Evolutionary conservation across 805 yeast genomes (phyloP), one percentile per base, ranked within the genome.

Genomic region (Starmerella vaccinii): DNA sequence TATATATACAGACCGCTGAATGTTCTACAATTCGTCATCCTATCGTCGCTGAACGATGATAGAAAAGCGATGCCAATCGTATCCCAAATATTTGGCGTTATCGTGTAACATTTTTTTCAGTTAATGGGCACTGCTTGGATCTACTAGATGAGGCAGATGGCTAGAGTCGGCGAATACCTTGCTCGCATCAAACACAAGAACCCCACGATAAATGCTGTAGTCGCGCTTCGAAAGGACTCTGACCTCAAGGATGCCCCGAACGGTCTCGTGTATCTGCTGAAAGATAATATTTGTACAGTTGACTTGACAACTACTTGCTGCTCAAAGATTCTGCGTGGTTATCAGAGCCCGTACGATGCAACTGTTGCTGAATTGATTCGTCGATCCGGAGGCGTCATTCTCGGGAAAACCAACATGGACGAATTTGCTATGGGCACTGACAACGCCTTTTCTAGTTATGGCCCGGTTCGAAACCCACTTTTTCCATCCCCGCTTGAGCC

Each of bases 401-500:
- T 81, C 1, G 98, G 96, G 0, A 92, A 90, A 65, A 76, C 94
- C 2, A 92, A 90, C 59, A 71, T 92, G 77, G 99, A 92, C 68
- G 97, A 92, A 68, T 92, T 92, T 69, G 99, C 95, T 2, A 92
- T 92, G 98, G 99, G 98, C 10, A 65, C 67, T 16, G 64, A 68
- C 49, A 71, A 68, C 47, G 59, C 61, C 5, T 61, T 63, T 53
- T 62, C 71, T 8, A 50, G 53, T 26, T 68, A 56, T 49, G 70
- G 68, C 12, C 63, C 60, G 10, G 60, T 63, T 7, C 40, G 57
- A 26, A 71, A 71, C 54, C 81, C 82, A 1, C 57, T 71, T 8
- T 76, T 63, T 26, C 34, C 37, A 5, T 9, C 26, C 5, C 45
- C 40, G 50, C 65, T 67, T 0, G 56, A 59, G 16, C 65, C 65